These are phyloP conservation scores for Phylloporus arenicola DNA, from an alignment of 768 basidiomycete genomes.

Conservation along the genomic window DNA sequence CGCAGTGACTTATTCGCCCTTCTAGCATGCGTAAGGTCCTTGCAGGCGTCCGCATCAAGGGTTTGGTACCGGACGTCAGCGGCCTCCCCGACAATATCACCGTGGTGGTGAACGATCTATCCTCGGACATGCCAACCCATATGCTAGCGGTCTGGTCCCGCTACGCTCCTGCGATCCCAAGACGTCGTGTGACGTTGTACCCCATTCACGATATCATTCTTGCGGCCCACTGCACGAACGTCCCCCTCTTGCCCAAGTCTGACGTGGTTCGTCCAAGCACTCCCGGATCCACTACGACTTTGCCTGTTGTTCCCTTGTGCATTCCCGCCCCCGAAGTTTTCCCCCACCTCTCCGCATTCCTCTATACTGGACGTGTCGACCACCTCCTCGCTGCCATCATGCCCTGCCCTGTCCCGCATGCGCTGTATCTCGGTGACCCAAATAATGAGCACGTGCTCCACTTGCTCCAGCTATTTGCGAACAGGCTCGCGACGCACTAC, in stretches of 20 bases:
- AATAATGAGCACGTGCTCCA: slow-evolving; percentile 8
- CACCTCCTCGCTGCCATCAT: slow-evolving; percentile 59
- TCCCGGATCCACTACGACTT: slow-evolving; percentile 16
- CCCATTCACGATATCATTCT: slow-evolving; percentile 36
- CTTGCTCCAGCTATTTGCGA: slow-evolving; percentile 14
- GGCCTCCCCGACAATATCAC: slow-evolving; percentile 28
- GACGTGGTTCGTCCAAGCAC: slow-evolving; percentile 7
- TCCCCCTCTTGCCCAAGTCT: slow-evolving; percentile 20
- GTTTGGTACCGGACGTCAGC: slow-evolving; percentile 5
- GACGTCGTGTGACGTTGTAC: slow-evolving; percentile 31
- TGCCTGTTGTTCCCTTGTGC: slow-evolving; percentile 66
- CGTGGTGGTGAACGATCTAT: slow-evolving; percentile 25
- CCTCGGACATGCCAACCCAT: slow-evolving; percentile 29
- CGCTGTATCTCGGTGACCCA: slow-evolving; percentile 24
- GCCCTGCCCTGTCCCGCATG: slow-evolving; percentile 35
- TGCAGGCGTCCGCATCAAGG: slow-evolving; percentile 24
- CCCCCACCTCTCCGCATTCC: slow-evolving; percentile 54
- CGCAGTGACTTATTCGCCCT: slow-evolving; percentile 4
- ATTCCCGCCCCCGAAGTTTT: slow-evolving; percentile 71
- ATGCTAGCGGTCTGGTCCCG: slow-evolving; percentile 30
- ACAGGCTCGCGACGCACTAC: slow-evolving; percentile 11
- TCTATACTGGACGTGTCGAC: slow-evolving; percentile 62
- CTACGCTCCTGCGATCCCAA: slow-evolving; percentile 18
- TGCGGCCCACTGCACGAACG: slow-evolving; percentile 26
- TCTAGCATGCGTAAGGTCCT: slow-evolving; percentile 30